Evolutionary conservation across 2,329 filamentous ascomycete genomes (phyloP).

Genomic region (Aspergillus fischeri): DNA sequence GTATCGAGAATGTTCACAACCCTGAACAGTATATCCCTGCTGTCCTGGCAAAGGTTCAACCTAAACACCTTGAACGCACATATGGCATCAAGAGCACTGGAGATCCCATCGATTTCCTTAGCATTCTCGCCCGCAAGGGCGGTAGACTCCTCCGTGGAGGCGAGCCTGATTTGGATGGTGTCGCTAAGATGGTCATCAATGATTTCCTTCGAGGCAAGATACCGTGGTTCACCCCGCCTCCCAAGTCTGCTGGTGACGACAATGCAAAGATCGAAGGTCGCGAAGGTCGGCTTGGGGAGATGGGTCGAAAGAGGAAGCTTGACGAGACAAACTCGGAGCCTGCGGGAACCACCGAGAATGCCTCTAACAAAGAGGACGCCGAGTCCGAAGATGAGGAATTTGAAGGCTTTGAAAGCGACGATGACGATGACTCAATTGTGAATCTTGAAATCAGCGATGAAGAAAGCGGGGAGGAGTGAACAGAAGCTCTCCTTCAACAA

Average conservation of each 20-base stretch:
- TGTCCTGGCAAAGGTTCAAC: constrained; percentile 74
- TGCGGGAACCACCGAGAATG: constrained; percentile 25
- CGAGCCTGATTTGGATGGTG: constrained; percentile 91
- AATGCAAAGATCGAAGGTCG: constrained; percentile 61
- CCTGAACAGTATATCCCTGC: constrained; percentile 93
- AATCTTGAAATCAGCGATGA: constrained; percentile 42
- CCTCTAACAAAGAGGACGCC: constrained; percentile 32
- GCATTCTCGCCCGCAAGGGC: constrained; percentile 78
- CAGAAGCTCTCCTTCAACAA: constrained; percentile 12
- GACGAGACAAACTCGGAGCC: constrained; percentile 46
- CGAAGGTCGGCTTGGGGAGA: constrained; percentile 77
- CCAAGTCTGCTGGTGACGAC: constrained; percentile 51
- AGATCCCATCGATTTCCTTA: constrained; percentile 76
- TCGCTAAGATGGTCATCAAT: constrained; percentile 94
- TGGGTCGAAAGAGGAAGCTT: constrained; percentile 72
- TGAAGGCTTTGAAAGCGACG: constrained; percentile 37
- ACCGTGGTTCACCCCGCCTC: constrained; percentile 89
- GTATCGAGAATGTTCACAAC: constrained; percentile 93
- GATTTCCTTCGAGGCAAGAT: constrained; percentile 95
- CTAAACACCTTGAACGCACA: constrained; percentile 84
- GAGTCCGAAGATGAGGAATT: constrained; percentile 27
- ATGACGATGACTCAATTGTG: constrained; percentile 41
- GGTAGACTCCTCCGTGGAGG: constrained; percentile 84
- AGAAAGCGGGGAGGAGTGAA: constrained; percentile 40
- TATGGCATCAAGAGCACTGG: constrained; percentile 82